Evolutionary conservation across 805 yeast species (phyloP), one percentile per base, ranked within the genome.

Genomic region (Cyberlindnera misumaiensis): DNA sequence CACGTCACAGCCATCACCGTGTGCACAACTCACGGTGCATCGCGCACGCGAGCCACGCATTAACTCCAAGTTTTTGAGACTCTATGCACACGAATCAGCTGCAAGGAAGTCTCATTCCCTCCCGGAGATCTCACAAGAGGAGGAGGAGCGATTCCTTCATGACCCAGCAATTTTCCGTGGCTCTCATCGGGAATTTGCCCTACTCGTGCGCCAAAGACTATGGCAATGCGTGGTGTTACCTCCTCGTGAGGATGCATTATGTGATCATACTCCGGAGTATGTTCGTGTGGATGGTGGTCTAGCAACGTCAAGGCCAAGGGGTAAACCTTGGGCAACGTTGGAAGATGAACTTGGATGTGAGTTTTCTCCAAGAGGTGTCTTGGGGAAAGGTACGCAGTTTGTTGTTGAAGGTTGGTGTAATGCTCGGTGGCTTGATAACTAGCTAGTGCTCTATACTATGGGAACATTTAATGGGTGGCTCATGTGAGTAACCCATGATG

Each of bases 171-270:
- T 22, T n/a, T 43, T 28, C 33, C 30, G 41, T 12, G 44, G 41
- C 8, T 45, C 44, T 16, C 55, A 58, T 26, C 64, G 62, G 4
- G 64, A 60, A 34, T 47, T 74, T 16, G 72, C 73, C 1, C 51
- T 63, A 8, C 40, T 64, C 13, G 64, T 75, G 4, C 59, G 75
- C 38, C 75, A 73, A 32, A 69, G 73, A 49, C 54, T 76, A 33
- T 75, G 80, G 80, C 62, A 64, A 28, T 65, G 63, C 36, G 77
- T 77, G 12, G 63, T 77, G 5, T 52, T 77, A 25, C 68, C 72
- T 4, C 80, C 82, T 17, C 59, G 81, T 32, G 41, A 45, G 2
- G 83, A 76, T 45, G 42, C 48, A 1, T 42, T 36, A 3, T 14
- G 52, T 9, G 66, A 65, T 15, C 37, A 33, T 25, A 12, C 59